Conservation (phyloP, 805 yeast species). For the Suhomyces emberorum region DNA sequence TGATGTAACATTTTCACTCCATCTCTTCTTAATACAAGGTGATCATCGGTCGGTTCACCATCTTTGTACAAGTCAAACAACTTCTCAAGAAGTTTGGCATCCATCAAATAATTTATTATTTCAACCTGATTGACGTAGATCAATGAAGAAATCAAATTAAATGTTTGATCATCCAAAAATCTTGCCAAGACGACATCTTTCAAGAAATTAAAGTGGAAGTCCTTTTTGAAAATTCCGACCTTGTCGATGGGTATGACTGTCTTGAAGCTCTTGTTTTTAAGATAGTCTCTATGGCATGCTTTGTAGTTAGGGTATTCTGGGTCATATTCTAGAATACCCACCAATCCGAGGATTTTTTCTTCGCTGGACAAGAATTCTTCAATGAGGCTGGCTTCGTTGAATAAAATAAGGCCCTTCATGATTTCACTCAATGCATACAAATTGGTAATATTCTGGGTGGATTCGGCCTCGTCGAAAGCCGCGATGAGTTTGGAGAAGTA, state of each 20-base stretch:
- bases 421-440: conserved; percentile 70
- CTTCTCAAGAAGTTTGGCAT: conserved; percentile 47
- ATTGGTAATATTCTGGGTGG: conserved; percentile 45
- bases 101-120: conserved; percentile 56
- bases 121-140: conserved; percentile 68
- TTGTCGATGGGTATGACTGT: conserved; percentile 61
- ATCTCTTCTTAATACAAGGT: conserved; percentile 41
- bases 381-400: conserved; percentile 53
- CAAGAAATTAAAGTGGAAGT: conserved; percentile 74
- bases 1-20: conserved; percentile 81
- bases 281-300: conserved; percentile 72
- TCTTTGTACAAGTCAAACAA: conserved; percentile 56
- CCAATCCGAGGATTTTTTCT: conserved; percentile 45
- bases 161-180: conserved; percentile 75
- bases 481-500: conserved; percentile 53
- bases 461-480: conserved; percentile 58
- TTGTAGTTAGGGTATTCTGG: conserved; percentile 78
- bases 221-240: conserved; percentile 56
- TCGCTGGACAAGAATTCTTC: conserved; percentile 33
- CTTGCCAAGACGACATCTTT: conserved; percentile 86
- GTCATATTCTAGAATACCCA: conserved; percentile 85
- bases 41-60: conserved; percentile 10
- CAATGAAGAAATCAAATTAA: conserved; percentile 61
- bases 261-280: conserved; percentile 60
- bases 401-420: conserved; percentile 63